Conservation (phyloP, 108 stramenopile species). For the Cyclostephanos tholiformis region DNA sequence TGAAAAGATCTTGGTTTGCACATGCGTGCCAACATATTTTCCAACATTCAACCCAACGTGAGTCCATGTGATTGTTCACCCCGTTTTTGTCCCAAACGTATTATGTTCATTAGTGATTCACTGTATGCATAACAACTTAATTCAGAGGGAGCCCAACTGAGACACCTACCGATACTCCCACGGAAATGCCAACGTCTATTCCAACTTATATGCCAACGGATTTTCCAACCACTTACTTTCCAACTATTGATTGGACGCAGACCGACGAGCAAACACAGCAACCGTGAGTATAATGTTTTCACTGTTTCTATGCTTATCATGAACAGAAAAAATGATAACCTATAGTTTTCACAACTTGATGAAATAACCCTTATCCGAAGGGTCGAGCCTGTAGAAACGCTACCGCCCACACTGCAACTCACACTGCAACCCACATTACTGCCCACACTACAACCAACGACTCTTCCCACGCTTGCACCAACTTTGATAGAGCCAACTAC, state of each 20-base stretch:
- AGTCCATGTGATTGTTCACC: background rate
- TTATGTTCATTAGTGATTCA: background rate
- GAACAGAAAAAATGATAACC: background rate
- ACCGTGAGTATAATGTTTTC: background rate
- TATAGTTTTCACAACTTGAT: background rate
- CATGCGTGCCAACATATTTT: constrained; percentile 6
- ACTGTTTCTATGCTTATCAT: background rate
- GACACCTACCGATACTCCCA: too few species aligned
- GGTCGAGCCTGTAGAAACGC: background rate
- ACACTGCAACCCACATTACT: too few species aligned
- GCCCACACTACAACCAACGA: too few species aligned
- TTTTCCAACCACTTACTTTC: too few species aligned
- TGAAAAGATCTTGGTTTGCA: background rate
- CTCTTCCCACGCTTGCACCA: background rate
- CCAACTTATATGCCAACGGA: background rate
- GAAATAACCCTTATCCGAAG: background rate
- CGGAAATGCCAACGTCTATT: too few species aligned
- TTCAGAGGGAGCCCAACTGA: constrained; percentile 1
- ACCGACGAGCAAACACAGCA: background rate
- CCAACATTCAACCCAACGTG: constrained; percentile 5
- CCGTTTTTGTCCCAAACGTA: background rate
- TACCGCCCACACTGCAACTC: background rate
- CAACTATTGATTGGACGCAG: too few species aligned
- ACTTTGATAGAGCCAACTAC: too few species aligned
- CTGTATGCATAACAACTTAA: background rate